Evolutionary conservation across 352 stramenopile genomes (phyloP).

Genomic region (Phytophthora fragariaefolia): DNA sequence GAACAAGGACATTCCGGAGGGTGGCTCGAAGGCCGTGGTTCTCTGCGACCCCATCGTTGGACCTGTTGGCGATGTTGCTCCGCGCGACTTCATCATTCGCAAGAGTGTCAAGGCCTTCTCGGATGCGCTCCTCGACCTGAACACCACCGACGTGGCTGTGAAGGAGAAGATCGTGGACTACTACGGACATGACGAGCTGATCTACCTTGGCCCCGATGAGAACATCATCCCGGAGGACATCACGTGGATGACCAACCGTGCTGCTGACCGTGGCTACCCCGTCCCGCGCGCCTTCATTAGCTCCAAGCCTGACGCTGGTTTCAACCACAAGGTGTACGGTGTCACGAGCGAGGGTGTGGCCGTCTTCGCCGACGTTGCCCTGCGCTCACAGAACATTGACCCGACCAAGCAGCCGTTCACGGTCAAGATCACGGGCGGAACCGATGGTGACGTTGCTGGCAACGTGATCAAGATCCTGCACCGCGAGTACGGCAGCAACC

Average conservation of each 20-base stretch:
- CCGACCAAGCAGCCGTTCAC: conserved; percentile 29
- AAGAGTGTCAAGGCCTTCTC: conserved; percentile 98
- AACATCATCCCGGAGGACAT: conserved; percentile 84
- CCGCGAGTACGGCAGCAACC: conserved; percentile 92
- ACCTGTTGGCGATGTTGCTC: conserved; percentile 74
- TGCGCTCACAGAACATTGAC: background rate
- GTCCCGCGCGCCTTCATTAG: conserved; percentile 88
- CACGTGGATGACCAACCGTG: conserved; percentile 86
- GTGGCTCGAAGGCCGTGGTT: conserved; percentile 85
- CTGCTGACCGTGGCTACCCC: conserved; percentile 76
- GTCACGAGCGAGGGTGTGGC: conserved; percentile 86
- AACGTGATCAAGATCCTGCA: conserved; percentile 98
- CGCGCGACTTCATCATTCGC: conserved; percentile 91
- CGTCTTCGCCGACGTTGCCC: conserved; percentile 55
- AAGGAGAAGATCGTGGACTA: conserved; percentile 81
- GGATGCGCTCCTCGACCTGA: conserved; percentile 80
- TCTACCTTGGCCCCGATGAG: conserved; percentile 86
- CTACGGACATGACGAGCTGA: conserved; percentile 85
- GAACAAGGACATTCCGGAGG: conserved; percentile 90
- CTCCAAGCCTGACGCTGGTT: conserved; percentile 83
- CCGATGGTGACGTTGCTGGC: conserved; percentile 86
- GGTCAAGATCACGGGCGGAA: conserved; percentile 48
- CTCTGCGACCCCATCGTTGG: conserved; percentile 80
- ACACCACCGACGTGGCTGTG: conserved; percentile 74
- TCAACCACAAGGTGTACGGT: conserved; percentile 90